Percentiles rank a stretch among this genome's conserved stretches.
phyloP scores from a whole-genome alignment of 1,139 yeast genomes.

The Debaryomycetaceae sp. region DNA sequence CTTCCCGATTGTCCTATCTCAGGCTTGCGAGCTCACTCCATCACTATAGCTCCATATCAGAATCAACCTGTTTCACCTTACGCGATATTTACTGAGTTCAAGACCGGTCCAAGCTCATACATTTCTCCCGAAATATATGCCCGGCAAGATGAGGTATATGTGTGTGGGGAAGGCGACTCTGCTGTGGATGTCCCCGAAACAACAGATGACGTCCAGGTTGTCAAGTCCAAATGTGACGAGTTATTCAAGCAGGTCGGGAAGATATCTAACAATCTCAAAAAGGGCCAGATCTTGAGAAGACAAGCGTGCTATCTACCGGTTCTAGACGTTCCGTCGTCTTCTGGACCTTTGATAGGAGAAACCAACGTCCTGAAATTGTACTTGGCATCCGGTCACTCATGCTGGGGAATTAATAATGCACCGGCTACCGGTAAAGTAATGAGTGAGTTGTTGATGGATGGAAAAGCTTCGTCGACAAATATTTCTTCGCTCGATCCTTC shows the following conservation, averaged over 20 bases:
- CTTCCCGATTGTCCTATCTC: conserved; percentile 90
- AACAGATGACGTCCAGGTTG: conserved; percentile 89
- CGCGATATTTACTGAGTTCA: conserved; percentile 90
- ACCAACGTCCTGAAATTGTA: conserved; percentile 78
- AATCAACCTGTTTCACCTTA: conserved; percentile 77
- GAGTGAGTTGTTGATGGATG: conserved; percentile 85
- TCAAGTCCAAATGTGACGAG: conserved; percentile 83
- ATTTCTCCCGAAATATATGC: conserved; percentile 94
- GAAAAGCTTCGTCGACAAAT: conserved; percentile 75
- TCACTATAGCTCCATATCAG: conserved; percentile 78
- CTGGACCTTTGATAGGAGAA: conserved; percentile 93
- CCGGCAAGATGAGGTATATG: conserved; percentile 91
- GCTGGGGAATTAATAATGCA: conserved; percentile 98
- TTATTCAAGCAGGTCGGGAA: conserved; percentile 79
- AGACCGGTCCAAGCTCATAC: conserved; percentile 59
- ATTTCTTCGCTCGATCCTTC: conserved; percentile 81
- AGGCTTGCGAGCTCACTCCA: conserved; percentile 91
- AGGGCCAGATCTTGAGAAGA: conserved; percentile 74
- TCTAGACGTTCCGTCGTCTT: conserved; percentile 82
- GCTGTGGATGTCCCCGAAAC: conserved; percentile 89
- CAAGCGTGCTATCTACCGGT: conserved; percentile 98
- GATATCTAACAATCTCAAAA: conserved; percentile 64
- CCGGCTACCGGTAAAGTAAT: conserved; percentile 93
- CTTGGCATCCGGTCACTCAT: conserved; percentile 90
- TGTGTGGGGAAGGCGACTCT: conserved; percentile 96